Base-by-base conservation (phyloP, 1,284 basidiomycete species). In the Ganoderma leucocontextum region DNA sequence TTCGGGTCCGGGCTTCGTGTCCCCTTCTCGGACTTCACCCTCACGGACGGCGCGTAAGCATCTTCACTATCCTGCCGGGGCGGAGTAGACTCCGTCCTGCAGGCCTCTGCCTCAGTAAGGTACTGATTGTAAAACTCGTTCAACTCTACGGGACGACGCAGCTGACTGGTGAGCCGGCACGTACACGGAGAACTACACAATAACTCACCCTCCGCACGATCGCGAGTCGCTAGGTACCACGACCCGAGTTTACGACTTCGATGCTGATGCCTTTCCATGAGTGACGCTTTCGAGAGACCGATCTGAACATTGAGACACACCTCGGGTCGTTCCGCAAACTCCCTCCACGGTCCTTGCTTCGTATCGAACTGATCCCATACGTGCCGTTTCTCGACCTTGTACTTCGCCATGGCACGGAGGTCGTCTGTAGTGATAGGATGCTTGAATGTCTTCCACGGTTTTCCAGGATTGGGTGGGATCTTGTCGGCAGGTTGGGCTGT, bases 391-490 rank as follows among this genome's bases (percentile, higher is more conserved):
- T 66, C 67, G 17, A 44, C 39, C 60, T 59, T 68, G 67, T 68
- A 68, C 47, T 53, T 35, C 38, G 64, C 64, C 64, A 65, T 65
- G 6, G 64, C 59, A n/a, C 59, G 58, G 25, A 65, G 47, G 47
- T 71, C 62, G 15, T 66, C 67, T 4, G 60, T 59, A 17, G 70
- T 71, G 25, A 71, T 60, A 33, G 53, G 53, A 55, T 35, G 53
- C 33, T 29, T 35, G 53, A 33, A 19, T 33, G 33, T 4, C 53
- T 55, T 49, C 10, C 22, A 49, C n/a, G 47, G 22, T 49, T 49
- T 22, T 10, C 10, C 47, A 22, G n/a, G 22, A 10, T 13, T 49
- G 22, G 10, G 22, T 22, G 53, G 53, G 53, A 22, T 19, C 29
- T 29, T 55, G 15, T 35, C 53, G 29, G 33, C 25, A 35, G 53